Base-by-base conservation (phyloP, 352 stramenopile genomes). In the Achlya hypogyna region DNA sequence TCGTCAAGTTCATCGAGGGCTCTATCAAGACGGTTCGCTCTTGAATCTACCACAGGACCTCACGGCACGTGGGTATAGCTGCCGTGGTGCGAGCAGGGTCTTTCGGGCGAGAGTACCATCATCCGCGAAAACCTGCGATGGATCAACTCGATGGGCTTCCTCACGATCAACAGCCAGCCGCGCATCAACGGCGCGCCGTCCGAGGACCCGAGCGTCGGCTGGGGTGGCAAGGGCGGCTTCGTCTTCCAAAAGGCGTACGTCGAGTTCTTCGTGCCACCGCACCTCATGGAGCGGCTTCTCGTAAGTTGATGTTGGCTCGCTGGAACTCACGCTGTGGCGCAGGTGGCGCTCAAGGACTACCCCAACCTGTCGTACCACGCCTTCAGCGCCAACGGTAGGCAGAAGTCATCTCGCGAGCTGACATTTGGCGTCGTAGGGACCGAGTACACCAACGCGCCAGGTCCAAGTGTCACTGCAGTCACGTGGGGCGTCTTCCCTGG, bases 161-260 rank as follows among this genome's bases (percentile, higher is more conserved):
- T 99, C 43, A 99, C 95, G 28, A 98, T 99, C 68, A 99, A 99
- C 72, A 96, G 85, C 59, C 89, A 96, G 73, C 83, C 80, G 68
- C 74, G 78, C 12, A 85, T 95, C 47, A 98, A 99, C 81, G 96
- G 89, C 25, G 87, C 77, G 66, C 75, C 81, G 23, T 98, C 89
- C 25, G 86, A 79, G 25, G 85, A 99, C 38, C 75, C 81, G 43
- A 79, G 76, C 32, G 97, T 98, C 73, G 97, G 97, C 35, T 99
- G 97, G 97, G 96, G 96, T 68, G 92, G 94, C 18, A 77, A 87
- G 52, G 86, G 95, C 56, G 97, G 97, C 25, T 88, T 95, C 58
- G 95, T 99, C 29, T 99, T 98, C 80, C 97, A 99, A 81, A 99
- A 99, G 82, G 96, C 94, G 6, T 99, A 99, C 78, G 89, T 98